Conservation (phyloP, 2,329 filamentous ascomycete genomes). For the Erysiphe pulchra region DNA sequence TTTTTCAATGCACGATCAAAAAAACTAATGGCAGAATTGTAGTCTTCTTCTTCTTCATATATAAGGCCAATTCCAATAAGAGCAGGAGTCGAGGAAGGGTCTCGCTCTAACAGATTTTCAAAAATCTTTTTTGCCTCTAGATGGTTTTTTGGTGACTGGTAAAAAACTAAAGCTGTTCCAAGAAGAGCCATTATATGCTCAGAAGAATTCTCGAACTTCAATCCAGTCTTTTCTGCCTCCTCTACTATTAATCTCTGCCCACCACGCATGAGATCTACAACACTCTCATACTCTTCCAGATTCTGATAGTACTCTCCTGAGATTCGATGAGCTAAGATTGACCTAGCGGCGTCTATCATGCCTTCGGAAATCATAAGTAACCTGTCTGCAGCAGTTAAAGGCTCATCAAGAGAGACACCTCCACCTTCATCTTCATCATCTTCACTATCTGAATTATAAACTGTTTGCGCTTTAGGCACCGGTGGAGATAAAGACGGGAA, state of each 20-base stretch:
- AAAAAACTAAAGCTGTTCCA: constrained; percentile 69
- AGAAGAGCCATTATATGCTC: constrained; percentile 57
- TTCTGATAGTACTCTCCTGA: constrained; percentile 63
- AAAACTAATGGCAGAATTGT: constrained; percentile 55
- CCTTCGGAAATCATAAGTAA: constrained; percentile 60
- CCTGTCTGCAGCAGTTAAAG: constrained; percentile 50
- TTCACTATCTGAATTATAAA: constrained; percentile 22
- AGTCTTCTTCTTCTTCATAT: constrained; percentile 81
- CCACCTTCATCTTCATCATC: constrained; percentile 28
- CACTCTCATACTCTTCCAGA: constrained; percentile 63
- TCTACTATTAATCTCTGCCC: constrained; percentile 34
- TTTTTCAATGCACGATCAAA: constrained; percentile 48
- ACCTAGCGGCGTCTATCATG: constrained; percentile 34
- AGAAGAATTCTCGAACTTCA: constrained; percentile 39
- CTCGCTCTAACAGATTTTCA: constrained; percentile 50
- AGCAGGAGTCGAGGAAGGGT: constrained; percentile 51
- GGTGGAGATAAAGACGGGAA: constrained; percentile 23
- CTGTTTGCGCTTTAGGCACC: constrained; percentile 8
- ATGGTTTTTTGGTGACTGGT: constrained; percentile 76
- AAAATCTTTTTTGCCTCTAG: constrained; percentile 72
- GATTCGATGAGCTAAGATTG: constrained; percentile 59
- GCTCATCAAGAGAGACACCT: constrained; percentile 25
- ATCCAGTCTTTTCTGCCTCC: constrained; percentile 39
- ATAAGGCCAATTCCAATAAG: constrained; percentile 80
- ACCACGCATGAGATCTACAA: constrained; percentile 54